Conservation (phyloP, 345 rosid genomes). For the Eucalyptus cloeziana region DNA sequence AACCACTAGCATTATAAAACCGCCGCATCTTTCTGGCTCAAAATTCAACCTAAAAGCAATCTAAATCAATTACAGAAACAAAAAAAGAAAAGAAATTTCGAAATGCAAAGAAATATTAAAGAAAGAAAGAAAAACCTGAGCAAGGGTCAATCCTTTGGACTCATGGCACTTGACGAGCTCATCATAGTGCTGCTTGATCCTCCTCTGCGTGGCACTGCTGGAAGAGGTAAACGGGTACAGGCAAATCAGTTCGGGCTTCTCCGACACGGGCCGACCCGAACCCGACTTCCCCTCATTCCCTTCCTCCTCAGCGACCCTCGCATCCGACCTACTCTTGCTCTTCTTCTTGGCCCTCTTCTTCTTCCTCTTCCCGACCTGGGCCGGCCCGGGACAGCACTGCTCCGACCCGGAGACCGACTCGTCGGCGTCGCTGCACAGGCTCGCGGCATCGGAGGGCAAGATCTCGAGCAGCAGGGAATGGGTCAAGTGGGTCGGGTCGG, state of each 20-base stretch:
- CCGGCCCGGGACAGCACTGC: not conserved
- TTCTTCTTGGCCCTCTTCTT: constrained; percentile 41
- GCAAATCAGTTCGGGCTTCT: constrained; percentile 55
- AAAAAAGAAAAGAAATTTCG: not conserved
- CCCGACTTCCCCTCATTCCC: not conserved
- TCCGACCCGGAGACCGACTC: not conserved
- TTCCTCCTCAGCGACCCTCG: not conserved
- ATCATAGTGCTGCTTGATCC: constrained; percentile 83
- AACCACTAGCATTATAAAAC: not conserved
- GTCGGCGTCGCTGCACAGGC: constrained; percentile 7
- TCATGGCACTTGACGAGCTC: constrained; percentile 63
- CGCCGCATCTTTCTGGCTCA: not conserved
- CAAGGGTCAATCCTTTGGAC: constrained; percentile 56
- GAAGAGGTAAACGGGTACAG: constrained; percentile 74
- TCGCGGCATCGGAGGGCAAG: not conserved
- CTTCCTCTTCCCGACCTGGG: constrained; percentile 10
- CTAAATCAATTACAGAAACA: not conserved
- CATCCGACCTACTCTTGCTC: constrained; percentile 12
- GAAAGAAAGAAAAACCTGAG: constrained; percentile 38
- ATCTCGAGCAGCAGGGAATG: not conserved
- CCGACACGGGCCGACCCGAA: constrained; percentile 2
- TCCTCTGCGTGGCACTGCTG: constrained; percentile 86
- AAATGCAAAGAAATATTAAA: not conserved
- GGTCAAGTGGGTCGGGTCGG: not conserved
- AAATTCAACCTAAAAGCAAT: not conserved